A percentile compares a stretch with the other conserved stretches of the same genome.
phyloP scores from a whole-genome alignment of 2,329 filamentous ascomycete genomes.

The Rhinocladiella mackenziei region DNA sequence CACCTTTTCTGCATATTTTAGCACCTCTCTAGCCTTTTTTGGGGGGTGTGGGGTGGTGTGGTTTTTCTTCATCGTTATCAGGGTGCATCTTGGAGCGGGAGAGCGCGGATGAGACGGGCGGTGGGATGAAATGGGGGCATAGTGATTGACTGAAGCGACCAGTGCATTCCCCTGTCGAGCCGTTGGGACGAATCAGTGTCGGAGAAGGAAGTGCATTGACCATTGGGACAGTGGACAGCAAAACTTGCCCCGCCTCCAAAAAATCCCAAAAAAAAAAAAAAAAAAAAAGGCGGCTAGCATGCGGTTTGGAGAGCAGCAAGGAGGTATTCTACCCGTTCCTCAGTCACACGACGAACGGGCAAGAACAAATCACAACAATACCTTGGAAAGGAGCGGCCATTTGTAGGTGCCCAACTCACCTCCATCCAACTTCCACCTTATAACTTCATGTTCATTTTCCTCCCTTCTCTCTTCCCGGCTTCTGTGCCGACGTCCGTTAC shows the following conservation, averaged over 20 bases:
- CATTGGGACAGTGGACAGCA: too few species aligned
- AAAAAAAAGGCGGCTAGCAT: too few species aligned
- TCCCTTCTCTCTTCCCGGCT: slow-evolving; percentile 3
- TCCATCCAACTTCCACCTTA: neutral
- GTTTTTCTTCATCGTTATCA: too few species aligned
- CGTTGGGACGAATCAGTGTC: neutral
- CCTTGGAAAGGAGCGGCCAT: too few species aligned
- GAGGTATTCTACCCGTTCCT: too few species aligned
- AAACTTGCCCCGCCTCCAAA: neutral
- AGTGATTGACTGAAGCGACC: neutral
- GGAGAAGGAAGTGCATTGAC: neutral
- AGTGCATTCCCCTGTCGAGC: neutral
- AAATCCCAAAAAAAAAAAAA: slow-evolving; percentile 6
- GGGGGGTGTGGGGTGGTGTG: too few species aligned
- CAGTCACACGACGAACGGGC: slow-evolving; percentile 13
- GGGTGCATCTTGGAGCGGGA: slow-evolving; percentile 1
- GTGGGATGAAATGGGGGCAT: neutral
- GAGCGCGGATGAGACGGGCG: neutral
- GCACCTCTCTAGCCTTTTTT: too few species aligned
- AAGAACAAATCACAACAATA: neutral
- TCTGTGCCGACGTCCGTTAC: slow-evolving; percentile 6
- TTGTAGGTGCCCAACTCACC: slow-evolving; percentile 3
- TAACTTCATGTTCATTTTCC: slow-evolving; percentile 2
- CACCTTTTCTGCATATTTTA: too few species aligned
- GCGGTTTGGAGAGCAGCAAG: too few species aligned